A percentile compares a stretch with the other conserved stretches of the same genome.
These are phyloP conservation scores for Paradendryphiella salina DNA, from an alignment of 2,329 filamentous ascomycete species.

Conservation along the genomic window DNA sequence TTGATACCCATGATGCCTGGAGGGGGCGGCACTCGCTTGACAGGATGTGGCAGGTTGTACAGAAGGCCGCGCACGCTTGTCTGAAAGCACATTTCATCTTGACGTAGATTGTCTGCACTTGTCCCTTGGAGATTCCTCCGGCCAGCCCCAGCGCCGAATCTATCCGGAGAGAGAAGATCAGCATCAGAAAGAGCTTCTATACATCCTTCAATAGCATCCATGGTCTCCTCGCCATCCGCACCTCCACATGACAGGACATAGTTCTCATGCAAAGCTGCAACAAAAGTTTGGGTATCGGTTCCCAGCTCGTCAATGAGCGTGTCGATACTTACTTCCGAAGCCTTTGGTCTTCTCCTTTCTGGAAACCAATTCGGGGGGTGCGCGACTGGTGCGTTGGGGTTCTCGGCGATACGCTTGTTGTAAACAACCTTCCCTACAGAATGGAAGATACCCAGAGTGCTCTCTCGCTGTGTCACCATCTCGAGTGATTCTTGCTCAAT, in stretches of 20 bases:
- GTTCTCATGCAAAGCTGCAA: constrained; percentile 91
- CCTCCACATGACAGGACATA: constrained; percentile 81
- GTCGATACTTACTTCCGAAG: constrained; percentile 58
- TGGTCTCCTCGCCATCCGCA: constrained; percentile 61
- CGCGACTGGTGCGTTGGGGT: constrained; percentile 35
- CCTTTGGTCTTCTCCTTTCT: constrained; percentile 49
- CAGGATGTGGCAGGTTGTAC: constrained; percentile 82
- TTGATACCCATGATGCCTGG: constrained; percentile 44
- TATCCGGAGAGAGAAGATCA: constrained; percentile 78
- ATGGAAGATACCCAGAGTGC: constrained; percentile 91
- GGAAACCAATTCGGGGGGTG: constrained; percentile 55
- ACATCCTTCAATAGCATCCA: constrained; percentile 82
- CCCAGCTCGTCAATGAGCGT: constrained; percentile 89
- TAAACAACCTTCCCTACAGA: constrained; percentile 95
- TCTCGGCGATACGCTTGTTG: constrained; percentile 74
- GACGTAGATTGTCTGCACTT: constrained; percentile 73
- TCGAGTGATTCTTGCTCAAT: constrained; percentile 80
- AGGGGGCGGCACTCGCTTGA: constrained; percentile 62
- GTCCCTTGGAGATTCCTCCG: constrained; percentile 54
- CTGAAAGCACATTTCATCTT: constrained; percentile 94
- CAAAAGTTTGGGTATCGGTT: constrained; percentile 87
- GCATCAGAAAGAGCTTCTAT: constrained; percentile 85
- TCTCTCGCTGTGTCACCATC: constrained; percentile 82
- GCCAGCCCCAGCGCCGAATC: constrained; percentile 63
- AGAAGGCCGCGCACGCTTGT: constrained; percentile 84